A percentile compares a stretch with the other conserved stretches of the same genome.
phyloP scores from a whole-genome alignment of 169 alveolate genomes.

The Cardiosporidium cionae region DNA sequence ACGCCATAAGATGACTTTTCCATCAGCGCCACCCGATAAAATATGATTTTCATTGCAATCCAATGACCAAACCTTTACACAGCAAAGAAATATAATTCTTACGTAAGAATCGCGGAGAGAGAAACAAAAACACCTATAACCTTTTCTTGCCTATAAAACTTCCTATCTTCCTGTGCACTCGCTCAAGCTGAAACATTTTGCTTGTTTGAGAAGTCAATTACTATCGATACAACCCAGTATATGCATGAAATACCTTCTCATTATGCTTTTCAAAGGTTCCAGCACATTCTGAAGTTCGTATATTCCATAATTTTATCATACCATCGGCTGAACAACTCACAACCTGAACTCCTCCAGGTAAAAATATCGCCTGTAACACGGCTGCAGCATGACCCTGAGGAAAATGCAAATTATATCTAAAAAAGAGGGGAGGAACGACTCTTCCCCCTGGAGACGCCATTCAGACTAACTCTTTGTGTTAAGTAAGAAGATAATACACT shows the following conservation, averaged over 20 bases:
- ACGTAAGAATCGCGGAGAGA: no score
- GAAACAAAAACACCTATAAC: no score
- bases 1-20: not conserved
- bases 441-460: no score
- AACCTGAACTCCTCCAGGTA: slow-evolving; percentile 65
- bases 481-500: no score
- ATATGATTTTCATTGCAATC: not conserved
- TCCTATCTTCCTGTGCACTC: no score
- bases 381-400: slow-evolving; percentile 77
- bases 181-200: no score
- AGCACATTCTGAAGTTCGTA: slow-evolving; percentile 61
- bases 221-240: no score
- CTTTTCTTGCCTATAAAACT: no score
- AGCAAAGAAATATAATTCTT: not conserved
- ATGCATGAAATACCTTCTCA: no score
- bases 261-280: slow-evolving; percentile 63
- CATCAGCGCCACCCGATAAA: not conserved
- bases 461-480: no score
- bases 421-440: no score
- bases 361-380: slow-evolving; percentile 57
- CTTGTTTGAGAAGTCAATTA: no score
- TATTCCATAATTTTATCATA: slow-evolving; percentile 74
- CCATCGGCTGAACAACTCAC: slow-evolving; percentile 67
- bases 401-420: slow-evolving; percentile 31
- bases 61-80: not conserved